Base-by-base conservation (phyloP, 2,329 filamentous ascomycete genomes). In the Ophiostoma ulmi region DNA sequence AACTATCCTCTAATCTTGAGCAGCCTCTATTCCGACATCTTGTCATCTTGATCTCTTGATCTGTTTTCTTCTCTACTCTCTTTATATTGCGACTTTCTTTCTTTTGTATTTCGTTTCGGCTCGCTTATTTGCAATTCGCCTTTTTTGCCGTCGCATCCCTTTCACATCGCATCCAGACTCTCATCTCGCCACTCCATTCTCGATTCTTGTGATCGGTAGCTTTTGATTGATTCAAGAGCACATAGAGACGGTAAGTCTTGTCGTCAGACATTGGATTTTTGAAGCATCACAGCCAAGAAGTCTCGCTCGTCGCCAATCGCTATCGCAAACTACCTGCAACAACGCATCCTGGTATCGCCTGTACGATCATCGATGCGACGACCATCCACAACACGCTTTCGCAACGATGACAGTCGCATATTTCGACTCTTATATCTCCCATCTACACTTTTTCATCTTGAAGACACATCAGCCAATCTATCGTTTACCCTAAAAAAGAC, bases 21-120 rank as follows among this genome's bases (percentile, higher is more conserved):
- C 35, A 41, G 48, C 67, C 52, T 58, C 52, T 17, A 58, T 26
- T n/a, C 10, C 22, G 8, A 26, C 22, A 22, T 22, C 52, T 13
- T 58, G 52, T 48, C 44, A 58, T 64, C 31, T 6, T 36, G 61
- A 64, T 31, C 22, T 13, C 17, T 48, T 48, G 44, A 64, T 14
- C 61, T 64, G 5, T 36, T 64, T 36, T 36, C 61, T 26, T 67
- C 61, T 38, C 55, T 35, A 31, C 55, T 48, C 17, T 48, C 67
- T 67, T 31, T 64, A 61, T 67, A 58, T 69, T 38, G 52, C 61
- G 67, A 52, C 61, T 44, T 35, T 31, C 13, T 44, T 26, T 48
- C 35, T n/a, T 14, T 22, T 26, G 35, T 65, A 8, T 67, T 20
- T n/a, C n/a, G 4, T 8, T 14, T 11, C 44, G 10, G 5, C 38